Conservation (phyloP, 208 protist genomes). For the Wallacemonas sp. region DNA sequence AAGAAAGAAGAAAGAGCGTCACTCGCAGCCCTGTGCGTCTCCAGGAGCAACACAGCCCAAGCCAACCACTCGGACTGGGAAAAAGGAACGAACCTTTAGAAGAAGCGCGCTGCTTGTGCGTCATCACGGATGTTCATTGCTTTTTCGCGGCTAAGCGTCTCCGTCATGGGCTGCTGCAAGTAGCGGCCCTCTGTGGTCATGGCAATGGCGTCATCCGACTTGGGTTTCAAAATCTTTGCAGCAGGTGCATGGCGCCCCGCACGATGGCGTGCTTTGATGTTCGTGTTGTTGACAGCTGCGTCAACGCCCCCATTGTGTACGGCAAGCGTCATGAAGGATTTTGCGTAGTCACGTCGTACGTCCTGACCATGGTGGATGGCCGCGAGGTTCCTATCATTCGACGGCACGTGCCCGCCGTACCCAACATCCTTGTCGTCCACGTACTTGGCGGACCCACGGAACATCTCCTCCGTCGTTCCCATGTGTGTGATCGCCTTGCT, state of each 20-base stretch:
- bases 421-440: conserved; percentile 42
- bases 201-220: conserved; percentile 39
- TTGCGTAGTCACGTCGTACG: conserved; percentile 64
- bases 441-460: conserved; percentile 70
- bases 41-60: neutral
- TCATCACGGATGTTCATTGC: conserved; percentile 68
- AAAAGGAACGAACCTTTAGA: conserved; percentile 24
- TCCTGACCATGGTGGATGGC: conserved; percentile 55
- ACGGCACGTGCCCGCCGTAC: conserved; percentile 65
- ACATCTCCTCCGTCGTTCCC: conserved; percentile 63
- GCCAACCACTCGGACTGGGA: neutral
- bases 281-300: conserved; percentile 31
- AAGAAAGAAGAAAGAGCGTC: conserved; percentile 1
- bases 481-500: conserved; percentile 72
- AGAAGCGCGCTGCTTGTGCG: conserved; percentile 29
- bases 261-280: conserved; percentile 37
- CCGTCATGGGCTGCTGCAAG: conserved; percentile 44
- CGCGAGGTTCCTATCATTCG: conserved; percentile 36
- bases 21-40: neutral
- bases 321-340: conserved; percentile 88
- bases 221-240: conserved; percentile 49
- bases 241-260: conserved; percentile 40
- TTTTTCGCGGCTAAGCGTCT: conserved; percentile 41
- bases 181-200: conserved; percentile 65
- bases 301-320: conserved; percentile 82